Evolutionary conservation across 257 asterid genomes (phyloP).

Genomic region (Solanum gandarillasii): DNA sequence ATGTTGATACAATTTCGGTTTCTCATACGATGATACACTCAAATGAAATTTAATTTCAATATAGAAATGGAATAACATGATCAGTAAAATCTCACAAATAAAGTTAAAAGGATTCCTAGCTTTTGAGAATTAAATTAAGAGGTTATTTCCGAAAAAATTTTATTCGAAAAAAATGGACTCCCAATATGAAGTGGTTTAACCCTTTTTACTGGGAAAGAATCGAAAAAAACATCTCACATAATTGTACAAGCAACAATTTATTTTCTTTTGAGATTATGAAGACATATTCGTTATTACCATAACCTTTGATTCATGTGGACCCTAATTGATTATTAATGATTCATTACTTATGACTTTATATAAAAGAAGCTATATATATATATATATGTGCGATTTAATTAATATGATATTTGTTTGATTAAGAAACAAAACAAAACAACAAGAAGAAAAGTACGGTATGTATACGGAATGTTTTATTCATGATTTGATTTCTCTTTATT

Average conservation of each 20-base stretch:
- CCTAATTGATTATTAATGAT: not conserved
- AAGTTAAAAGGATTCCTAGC: accelerated
- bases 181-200: not conserved
- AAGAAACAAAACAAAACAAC: not conserved
- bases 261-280: not conserved
- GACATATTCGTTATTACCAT: not conserved
- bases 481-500: not conserved
- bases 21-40: not conserved
- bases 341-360: not conserved
- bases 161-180: not conserved
- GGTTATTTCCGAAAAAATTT: too few species aligned
- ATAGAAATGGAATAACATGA: too few species aligned
- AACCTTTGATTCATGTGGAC: not conserved
- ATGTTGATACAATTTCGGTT: not conserved
- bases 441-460: not conserved
- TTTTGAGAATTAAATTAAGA: too few species aligned
- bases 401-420: not conserved
- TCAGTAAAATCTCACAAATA: too few species aligned
- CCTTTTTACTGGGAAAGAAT: not conserved
- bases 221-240: not conserved
- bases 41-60: not conserved
- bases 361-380: not conserved
- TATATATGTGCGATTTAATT: not conserved
- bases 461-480: not conserved
- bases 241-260: not conserved